Evolutionary conservation across 2,329 filamentous ascomycete species (phyloP).

Genomic region (Sporothrix humicola): DNA sequence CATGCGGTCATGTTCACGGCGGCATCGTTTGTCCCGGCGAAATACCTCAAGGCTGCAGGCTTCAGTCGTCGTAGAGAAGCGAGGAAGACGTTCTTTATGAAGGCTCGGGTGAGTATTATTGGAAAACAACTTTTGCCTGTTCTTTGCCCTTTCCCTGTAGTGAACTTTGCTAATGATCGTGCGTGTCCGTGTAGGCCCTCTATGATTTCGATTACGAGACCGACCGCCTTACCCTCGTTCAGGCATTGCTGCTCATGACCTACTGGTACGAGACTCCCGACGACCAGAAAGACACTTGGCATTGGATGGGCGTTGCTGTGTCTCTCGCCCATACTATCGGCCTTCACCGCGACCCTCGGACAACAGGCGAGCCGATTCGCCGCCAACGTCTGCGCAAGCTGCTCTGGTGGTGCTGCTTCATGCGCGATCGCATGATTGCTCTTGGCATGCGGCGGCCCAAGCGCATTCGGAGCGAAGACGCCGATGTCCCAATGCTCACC

Average conservation of each 20-base stretch:
- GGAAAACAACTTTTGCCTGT: no score
- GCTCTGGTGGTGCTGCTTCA: constrained; percentile 98
- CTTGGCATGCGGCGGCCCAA: constrained; percentile 93
- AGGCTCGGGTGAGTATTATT: constrained; percentile 70
- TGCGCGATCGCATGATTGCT: constrained; percentile 90
- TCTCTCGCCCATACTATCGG: constrained; percentile 93
- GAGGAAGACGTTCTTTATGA: constrained; percentile 86
- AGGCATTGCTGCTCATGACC: constrained; percentile 88
- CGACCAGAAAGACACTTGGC: constrained; percentile 97
- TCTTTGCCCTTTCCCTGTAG: no score
- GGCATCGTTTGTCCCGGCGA: constrained; percentile 84
- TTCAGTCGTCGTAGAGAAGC: constrained; percentile 80
- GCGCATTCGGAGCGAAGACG: constrained; percentile 90
- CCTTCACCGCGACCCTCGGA: constrained; percentile 79
- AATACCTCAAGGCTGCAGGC: constrained; percentile 75
- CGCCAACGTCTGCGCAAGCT: constrained; percentile 89
- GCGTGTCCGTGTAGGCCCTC: constrained; percentile 61
- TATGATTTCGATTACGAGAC: constrained; percentile 97
- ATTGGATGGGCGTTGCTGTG: constrained; percentile 97
- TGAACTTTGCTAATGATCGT: constrained; percentile 35
- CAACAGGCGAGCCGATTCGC: constrained; percentile 73
- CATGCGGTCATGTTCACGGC: constrained; percentile 95
- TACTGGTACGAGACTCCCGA: constrained; percentile 98
- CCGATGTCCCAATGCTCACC: constrained; percentile 88
- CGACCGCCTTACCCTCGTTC: constrained; percentile 86